Evolutionary conservation across 306 rosid genomes (phyloP).

Genomic region (Styphnolobium japonicum): DNA sequence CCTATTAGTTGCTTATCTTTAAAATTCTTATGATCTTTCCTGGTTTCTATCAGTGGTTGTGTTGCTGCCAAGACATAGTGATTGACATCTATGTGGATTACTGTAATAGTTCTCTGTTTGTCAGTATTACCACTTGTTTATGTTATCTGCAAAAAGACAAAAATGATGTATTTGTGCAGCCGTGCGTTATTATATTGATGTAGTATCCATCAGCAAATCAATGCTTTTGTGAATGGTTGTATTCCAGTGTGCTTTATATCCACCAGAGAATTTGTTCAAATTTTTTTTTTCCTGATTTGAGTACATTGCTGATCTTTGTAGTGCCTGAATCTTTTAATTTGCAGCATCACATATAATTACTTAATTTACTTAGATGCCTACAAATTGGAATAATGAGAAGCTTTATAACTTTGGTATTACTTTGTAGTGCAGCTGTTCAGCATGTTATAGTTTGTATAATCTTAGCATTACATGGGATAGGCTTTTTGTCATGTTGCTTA

Average conservation of each 20-base stretch:
- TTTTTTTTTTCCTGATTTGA: conserved; percentile 5
- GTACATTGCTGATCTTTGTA: not conserved
- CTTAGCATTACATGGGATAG: not conserved
- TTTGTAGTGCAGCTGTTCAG: not conserved
- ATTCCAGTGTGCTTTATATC: not conserved
- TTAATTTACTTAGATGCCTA: not conserved
- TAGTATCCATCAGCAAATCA: not conserved
- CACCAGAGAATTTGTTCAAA: not conserved
- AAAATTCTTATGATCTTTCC: not conserved
- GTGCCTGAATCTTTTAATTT: not conserved
- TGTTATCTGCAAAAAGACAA: not conserved
- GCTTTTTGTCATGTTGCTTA: not conserved
- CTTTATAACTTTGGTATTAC: not conserved
- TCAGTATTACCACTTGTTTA: not conserved
- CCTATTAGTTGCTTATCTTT: not conserved
- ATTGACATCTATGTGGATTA: not conserved
- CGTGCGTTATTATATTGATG: not conserved
- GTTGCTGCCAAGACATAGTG: not conserved
- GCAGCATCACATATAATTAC: not conserved
- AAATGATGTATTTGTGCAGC: not conserved
- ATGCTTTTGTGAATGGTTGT: not conserved
- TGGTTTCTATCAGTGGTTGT: not conserved
- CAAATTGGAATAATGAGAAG: not conserved
- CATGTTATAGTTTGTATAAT: not conserved
- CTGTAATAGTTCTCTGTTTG: not conserved